Conservation (phyloP, 257 asterid species). For the Fraxinus cuspidata region DNA sequence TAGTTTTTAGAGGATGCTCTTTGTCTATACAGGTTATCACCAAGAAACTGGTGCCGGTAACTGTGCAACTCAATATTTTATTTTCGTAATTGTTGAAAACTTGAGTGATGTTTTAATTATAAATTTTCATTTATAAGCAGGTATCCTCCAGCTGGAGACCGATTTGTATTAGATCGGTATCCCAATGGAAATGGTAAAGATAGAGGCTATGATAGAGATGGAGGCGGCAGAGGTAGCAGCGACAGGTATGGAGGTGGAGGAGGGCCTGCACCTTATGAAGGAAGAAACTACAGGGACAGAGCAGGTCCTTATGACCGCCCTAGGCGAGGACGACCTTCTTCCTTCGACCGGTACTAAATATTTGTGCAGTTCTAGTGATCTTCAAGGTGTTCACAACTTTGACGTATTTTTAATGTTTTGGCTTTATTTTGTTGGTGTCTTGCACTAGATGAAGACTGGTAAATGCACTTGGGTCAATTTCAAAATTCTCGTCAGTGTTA, state of each 20-base stretch:
- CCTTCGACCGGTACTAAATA: constrained; percentile 60
- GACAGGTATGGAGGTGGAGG: constrained; percentile 69
- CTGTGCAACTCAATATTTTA: not conserved
- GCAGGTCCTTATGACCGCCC: constrained; percentile 84
- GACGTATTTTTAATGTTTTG: not conserved
- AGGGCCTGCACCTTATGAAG: constrained; percentile 69
- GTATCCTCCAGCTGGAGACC: constrained; percentile 65
- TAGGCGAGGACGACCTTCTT: constrained; percentile 69
- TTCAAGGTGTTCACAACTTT: not conserved
- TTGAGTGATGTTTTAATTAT: too few relatives aligned
- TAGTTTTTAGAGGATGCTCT: too few relatives aligned
- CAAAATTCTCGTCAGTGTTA: not conserved
- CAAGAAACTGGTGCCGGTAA: not conserved
- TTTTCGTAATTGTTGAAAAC: not conserved
- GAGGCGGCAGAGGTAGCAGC: constrained; percentile 50
- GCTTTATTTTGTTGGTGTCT: not conserved
- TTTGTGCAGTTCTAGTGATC: constrained; percentile 5
- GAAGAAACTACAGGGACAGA: constrained; percentile 66
- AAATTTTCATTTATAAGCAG: constrained; percentile 31
- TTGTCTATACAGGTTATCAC: too few relatives aligned
- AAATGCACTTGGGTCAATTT: not conserved
- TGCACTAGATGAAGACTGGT: not conserved
- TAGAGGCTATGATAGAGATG: constrained; percentile 61
- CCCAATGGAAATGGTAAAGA: constrained; percentile 71
- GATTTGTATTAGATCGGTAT: constrained; percentile 61